Conservation (phyloP, 768 basidiomycete genomes). For the Suillus tomentosus region DNA sequence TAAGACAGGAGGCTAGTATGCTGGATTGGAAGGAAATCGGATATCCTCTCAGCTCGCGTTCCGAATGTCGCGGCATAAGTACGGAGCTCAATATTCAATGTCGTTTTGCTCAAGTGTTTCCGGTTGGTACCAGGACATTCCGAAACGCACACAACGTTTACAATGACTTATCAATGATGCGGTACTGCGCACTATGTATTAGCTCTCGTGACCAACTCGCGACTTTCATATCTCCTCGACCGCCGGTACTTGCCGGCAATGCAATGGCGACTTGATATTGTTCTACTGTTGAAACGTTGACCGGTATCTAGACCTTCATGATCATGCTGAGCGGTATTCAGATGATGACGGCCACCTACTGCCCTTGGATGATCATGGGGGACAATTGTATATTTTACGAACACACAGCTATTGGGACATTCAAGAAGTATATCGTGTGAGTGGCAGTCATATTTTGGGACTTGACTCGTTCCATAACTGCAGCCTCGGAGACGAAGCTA, state of each 20-base stretch:
- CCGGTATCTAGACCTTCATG: background rate
- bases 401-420: constrained; percentile 20
- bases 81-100: background rate
- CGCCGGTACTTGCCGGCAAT: background rate
- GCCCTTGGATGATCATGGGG: constrained; percentile 3
- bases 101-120: background rate
- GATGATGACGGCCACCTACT: too few relatives aligned
- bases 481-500: background rate
- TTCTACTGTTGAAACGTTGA: background rate
- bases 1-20: constrained; percentile 11
- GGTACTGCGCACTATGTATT: too few relatives aligned
- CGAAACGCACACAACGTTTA: background rate
- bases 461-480: background rate
- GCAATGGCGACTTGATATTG: background rate
- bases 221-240: background rate
- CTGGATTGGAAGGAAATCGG: constrained; percentile 21
- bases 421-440: constrained; percentile 15
- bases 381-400: background rate
- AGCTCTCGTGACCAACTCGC: too few relatives aligned
- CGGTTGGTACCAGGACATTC: background rate
- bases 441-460: background rate
- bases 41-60: background rate
- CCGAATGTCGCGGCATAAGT: background rate
- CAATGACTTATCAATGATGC: background rate
- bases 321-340: background rate